Evolutionary conservation across 2,329 filamentous ascomycete genomes (phyloP).

Genomic region (Diaporthe citriasiana): DNA sequence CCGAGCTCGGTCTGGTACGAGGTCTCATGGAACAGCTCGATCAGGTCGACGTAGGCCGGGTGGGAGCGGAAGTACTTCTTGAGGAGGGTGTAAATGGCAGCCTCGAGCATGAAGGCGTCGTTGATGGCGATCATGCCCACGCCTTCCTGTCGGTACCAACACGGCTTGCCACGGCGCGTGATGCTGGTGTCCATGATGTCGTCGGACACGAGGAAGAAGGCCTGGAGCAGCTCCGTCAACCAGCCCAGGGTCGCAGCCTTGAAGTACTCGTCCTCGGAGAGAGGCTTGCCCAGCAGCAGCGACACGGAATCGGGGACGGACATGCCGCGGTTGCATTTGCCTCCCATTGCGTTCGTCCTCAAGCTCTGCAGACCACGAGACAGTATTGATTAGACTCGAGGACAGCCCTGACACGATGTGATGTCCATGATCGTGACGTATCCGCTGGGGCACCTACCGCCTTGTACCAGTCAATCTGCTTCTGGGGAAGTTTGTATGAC

Average conservation of each 20-base stretch:
- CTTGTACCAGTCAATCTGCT: constrained; percentile 89
- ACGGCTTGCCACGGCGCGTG: constrained; percentile 92
- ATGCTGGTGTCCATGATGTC: constrained; percentile 99
- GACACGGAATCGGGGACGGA: constrained; percentile 94
- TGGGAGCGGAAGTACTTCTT: constrained; percentile 94
- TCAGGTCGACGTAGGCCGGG: constrained; percentile 87
- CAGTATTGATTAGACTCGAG: constrained; percentile 39
- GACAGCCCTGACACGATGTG: neutral
- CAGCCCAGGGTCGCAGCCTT: constrained; percentile 90
- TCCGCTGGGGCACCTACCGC: constrained; percentile 66
- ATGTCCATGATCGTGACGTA: constrained; percentile 22
- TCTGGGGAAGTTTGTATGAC: constrained; percentile 85
- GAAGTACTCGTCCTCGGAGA: constrained; percentile 89
- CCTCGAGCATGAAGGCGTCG: constrained; percentile 96
- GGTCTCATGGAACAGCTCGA: constrained; percentile 97
- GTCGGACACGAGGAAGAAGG: constrained; percentile 98
- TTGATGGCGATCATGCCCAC: constrained; percentile 99
- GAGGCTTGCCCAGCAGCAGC: constrained; percentile 78
- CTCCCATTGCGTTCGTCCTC: constrained; percentile 88
- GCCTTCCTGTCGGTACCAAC: constrained; percentile 92
- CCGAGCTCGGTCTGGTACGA: constrained; percentile 96
- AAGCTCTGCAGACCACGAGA: constrained; percentile 71
- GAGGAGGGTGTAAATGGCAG: constrained; percentile 89
- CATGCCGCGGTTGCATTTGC: constrained; percentile 99
- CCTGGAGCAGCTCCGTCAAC: constrained; percentile 98